phyloP scores from a whole-genome alignment of 306 rosid species.

The Cucurbita ficifolia region DNA sequence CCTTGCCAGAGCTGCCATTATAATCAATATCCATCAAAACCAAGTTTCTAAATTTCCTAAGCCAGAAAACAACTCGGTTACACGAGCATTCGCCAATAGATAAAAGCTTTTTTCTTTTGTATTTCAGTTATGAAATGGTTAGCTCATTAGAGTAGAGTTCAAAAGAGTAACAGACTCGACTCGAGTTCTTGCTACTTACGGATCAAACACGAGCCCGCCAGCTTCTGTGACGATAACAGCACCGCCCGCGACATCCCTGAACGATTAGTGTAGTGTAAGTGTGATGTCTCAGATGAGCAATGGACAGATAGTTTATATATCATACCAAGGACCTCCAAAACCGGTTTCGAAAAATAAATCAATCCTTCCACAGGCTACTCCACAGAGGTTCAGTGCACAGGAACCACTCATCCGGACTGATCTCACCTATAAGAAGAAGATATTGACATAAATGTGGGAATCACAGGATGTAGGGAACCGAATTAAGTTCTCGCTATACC shows the following conservation, averaged over 20 bases:
- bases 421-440: constrained; percentile 56
- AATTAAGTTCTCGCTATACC: constrained; percentile 30
- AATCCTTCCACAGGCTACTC: constrained; percentile 88
- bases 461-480: neutral
- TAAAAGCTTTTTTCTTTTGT: neutral
- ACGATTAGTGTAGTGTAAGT: constrained; percentile 2
- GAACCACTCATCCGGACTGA: constrained; percentile 86
- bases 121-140: neutral
- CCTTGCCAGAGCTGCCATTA: constrained; percentile 64
- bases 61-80: neutral
- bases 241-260: constrained; percentile 98
- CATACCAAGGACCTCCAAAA: constrained; percentile 95
- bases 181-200: constrained; percentile 44
- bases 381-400: constrained; percentile 91
- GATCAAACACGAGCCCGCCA: constrained; percentile 85
- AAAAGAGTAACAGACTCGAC: neutral
- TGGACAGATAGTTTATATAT: neutral
- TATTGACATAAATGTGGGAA: constrained; percentile 1
- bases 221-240: constrained; percentile 93
- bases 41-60: neutral
- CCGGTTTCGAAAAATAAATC: constrained; percentile 58
- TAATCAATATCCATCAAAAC: constrained; percentile 11
- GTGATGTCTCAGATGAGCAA: neutral
- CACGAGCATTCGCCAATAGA: neutral
- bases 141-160: neutral